These are phyloP conservation scores for Nymphaea thermarum DNA, from an alignment of 164 flowering plant genomes.

Conservation along the genomic window DNA sequence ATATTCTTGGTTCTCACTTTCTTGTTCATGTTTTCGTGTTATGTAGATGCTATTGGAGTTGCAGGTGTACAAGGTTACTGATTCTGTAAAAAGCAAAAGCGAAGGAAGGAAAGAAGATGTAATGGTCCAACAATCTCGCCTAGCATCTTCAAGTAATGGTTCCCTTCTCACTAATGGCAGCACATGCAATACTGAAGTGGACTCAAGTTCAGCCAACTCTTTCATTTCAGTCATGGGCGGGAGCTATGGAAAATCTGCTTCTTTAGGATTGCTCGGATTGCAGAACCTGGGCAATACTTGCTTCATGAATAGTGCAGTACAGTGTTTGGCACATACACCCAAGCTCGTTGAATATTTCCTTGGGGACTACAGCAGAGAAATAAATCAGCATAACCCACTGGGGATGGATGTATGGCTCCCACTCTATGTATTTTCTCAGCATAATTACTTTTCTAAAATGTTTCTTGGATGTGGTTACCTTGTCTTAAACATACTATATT, in stretches of 20 bases:
- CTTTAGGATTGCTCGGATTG: conserved; percentile 84
- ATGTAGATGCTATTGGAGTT: conserved; percentile 64
- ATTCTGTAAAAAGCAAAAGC: conserved; percentile 36
- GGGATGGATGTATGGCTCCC: conserved; percentile 65
- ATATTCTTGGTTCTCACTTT: not conserved
- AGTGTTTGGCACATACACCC: conserved; percentile 92
- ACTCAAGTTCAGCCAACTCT: conserved; percentile 11
- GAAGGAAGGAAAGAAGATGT: conserved; percentile 57
- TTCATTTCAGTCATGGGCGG: conserved; percentile 12
- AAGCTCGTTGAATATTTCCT: conserved; percentile 86
- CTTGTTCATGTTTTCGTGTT: conserved; percentile 6
- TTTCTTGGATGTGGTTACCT: conserved; percentile 1
- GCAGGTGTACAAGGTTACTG: conserved; percentile 89
- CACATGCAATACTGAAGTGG: conserved; percentile 21
- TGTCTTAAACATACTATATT: conserved; percentile 1
- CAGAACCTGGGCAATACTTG: conserved; percentile 96
- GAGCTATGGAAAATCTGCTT: conserved; percentile 31
- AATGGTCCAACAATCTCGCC: conserved; percentile 18
- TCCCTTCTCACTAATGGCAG: conserved; percentile 41
- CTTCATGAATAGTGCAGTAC: conserved; percentile 90
- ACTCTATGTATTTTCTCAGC: not conserved
- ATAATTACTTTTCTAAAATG: not conserved
- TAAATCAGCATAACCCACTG: conserved; percentile 70
- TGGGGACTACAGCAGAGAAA: conserved; percentile 71
- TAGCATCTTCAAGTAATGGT: conserved; percentile 21